Conservation (phyloP, 352 stramenopile genomes). For the Thraustochytrium striatum region DNA sequence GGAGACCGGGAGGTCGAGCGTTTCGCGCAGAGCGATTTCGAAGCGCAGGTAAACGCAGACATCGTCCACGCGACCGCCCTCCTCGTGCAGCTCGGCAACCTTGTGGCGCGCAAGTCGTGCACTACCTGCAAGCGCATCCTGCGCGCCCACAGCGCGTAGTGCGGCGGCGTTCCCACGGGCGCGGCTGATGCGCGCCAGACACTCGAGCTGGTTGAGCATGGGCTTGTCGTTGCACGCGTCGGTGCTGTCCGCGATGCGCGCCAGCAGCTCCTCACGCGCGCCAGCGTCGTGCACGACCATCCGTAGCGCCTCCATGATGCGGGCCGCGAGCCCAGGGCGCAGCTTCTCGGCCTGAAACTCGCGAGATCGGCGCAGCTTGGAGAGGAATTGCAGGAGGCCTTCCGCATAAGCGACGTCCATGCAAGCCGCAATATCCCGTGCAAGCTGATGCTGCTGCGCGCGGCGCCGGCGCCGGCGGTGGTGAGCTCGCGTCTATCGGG, state of each 20-base stretch:
- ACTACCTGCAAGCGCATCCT: constrained; percentile 3
- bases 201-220: background rate
- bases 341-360: background rate
- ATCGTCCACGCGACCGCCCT: background rate
- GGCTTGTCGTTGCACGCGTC: constrained; percentile 16
- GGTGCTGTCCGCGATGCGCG: background rate
- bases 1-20: constrained; percentile 1
- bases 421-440: background rate
- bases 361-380: background rate
- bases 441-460: too few species aligned
- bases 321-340: background rate
- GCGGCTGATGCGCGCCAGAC: background rate
- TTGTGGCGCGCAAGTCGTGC: background rate
- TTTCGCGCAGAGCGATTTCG: background rate
- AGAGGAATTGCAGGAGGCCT: background rate
- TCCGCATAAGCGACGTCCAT: background rate
- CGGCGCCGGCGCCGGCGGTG: too few species aligned
- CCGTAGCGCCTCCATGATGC: background rate
- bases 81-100: background rate
- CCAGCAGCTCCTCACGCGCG: background rate
- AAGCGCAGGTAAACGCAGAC: constrained; percentile 9
- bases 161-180: background rate
- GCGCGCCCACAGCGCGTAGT: background rate
- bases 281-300: background rate
- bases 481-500: too few species aligned